These are phyloP conservation scores for Fusarium palustre DNA, from an alignment of 2,329 filamentous ascomycete genomes.

Conservation along the genomic window DNA sequence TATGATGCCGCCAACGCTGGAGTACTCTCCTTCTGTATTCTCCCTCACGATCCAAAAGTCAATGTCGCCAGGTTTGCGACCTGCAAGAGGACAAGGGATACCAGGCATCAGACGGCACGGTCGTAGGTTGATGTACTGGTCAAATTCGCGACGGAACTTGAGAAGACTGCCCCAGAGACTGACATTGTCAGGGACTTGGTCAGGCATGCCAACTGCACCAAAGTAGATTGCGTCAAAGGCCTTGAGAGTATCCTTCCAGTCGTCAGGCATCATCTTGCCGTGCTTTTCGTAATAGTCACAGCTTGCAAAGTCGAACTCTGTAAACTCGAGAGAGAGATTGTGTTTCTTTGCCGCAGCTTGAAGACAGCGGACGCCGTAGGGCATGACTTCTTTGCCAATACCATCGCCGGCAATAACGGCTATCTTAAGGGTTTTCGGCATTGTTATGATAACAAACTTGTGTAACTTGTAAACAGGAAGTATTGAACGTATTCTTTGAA, in stretches of 20 bases:
- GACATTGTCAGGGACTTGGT: constrained; percentile 71
- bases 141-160: constrained; percentile 74
- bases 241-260: constrained; percentile 65
- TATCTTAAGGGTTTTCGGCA: constrained; percentile 59
- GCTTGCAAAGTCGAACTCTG: constrained; percentile 74
- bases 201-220: constrained; percentile 70
- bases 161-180: constrained; percentile 75
- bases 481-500: no score
- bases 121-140: constrained; percentile 76
- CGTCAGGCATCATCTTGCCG: constrained; percentile 56
- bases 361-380: constrained; percentile 71
- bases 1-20: constrained; percentile 72
- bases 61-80: constrained; percentile 67
- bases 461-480: no score
- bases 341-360: constrained; percentile 62
- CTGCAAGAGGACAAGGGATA: constrained; percentile 66
- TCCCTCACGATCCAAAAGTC: constrained; percentile 76
- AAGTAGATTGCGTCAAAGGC: constrained; percentile 75
- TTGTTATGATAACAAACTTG: neutral
- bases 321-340: constrained; percentile 67
- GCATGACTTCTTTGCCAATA: constrained; percentile 76
- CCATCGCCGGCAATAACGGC: constrained; percentile 77
- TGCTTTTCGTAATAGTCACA: constrained; percentile 67
- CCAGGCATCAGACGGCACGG: constrained; percentile 72
- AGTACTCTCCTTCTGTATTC: constrained; percentile 76